A percentile compares a stretch with the other conserved stretches of the same genome.
Evolutionary conservation across 2,329 filamentous ascomycete genomes (phyloP).

Genomic region (Penicillium sp.): DNA sequence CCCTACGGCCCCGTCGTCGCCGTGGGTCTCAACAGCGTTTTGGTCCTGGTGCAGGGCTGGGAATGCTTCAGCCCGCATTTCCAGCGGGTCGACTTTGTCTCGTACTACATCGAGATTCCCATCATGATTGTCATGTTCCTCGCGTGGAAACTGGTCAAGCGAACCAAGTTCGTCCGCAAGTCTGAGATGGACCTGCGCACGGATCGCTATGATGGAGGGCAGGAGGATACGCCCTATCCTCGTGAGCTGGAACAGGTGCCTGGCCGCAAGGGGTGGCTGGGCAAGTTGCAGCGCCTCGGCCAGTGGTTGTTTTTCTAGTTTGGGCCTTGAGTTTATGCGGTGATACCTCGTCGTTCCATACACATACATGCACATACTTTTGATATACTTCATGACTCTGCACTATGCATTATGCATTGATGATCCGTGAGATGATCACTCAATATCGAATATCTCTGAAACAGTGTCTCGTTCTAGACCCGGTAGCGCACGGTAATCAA

Average conservation of each 20-base stretch:
- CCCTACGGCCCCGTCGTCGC: conserved; percentile 60
- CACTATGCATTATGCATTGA: neutral
- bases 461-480: neutral
- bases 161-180: conserved; percentile 46
- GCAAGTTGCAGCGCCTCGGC: conserved; percentile 32
- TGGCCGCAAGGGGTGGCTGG: conserved; percentile 9
- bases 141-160: conserved; percentile 55
- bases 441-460: neutral
- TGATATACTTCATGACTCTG: neutral
- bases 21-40: conserved; percentile 57
- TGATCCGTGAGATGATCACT: neutral
- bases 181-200: conserved; percentile 54
- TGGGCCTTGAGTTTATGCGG: neutral
- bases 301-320: conserved; percentile 42
- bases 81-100: conserved; percentile 60
- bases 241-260: conserved; percentile 24
- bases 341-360: conserved; percentile 5
- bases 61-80: conserved; percentile 60
- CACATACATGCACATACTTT: neutral
- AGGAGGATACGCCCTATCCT: conserved; percentile 25
- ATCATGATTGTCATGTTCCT: conserved; percentile 58
- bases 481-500: neutral
- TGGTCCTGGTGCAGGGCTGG: conserved; percentile 64
- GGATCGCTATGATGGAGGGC: conserved; percentile 41
- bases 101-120: conserved; percentile 62